Percentiles rank a stretch among this genome's conserved stretches.
phyloP scores from a whole-genome alignment of 2,329 filamentous ascomycete species.

The Clarireedia homoeocarpa region DNA sequence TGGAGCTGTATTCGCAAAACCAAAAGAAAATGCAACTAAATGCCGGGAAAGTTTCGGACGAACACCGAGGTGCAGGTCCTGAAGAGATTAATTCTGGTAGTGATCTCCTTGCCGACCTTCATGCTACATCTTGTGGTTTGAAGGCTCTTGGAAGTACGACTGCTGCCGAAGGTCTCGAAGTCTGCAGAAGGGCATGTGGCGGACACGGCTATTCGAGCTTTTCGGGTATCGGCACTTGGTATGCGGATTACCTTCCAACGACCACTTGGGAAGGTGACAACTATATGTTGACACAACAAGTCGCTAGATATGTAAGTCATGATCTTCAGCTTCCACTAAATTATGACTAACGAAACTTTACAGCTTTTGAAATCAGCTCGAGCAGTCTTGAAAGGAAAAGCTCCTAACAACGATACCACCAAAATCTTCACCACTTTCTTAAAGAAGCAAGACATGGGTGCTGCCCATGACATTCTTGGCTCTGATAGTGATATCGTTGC shows the following conservation, averaged over 20 bases:
- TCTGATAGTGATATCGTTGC: slow-evolving; percentile 62
- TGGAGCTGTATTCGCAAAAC: slow-evolving; percentile 63
- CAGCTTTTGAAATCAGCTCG: slow-evolving; percentile 65
- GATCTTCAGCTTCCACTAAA: background rate
- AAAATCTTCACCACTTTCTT: slow-evolving; percentile 59
- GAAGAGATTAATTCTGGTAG: slow-evolving; percentile 60
- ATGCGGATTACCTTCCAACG: slow-evolving; percentile 67
- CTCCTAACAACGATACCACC: slow-evolving; percentile 60
- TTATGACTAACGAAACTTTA: slow-evolving; percentile 17
- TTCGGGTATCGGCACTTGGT: slow-evolving; percentile 68
- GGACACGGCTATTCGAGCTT: slow-evolving; percentile 71
- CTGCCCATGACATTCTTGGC: slow-evolving; percentile 67
- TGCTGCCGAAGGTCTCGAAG: slow-evolving; percentile 66
- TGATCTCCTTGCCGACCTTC: slow-evolving; percentile 64
- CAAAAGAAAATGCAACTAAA: slow-evolving; percentile 54
- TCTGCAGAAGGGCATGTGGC: slow-evolving; percentile 67
- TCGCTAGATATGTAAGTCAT: slow-evolving; percentile 55
- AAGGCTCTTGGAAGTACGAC: slow-evolving; percentile 67
- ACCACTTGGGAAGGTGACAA: slow-evolving; percentile 57
- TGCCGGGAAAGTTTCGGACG: slow-evolving; percentile 32
- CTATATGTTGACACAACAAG: slow-evolving; percentile 77
- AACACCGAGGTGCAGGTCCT: slow-evolving; percentile 52
- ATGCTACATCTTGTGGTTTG: slow-evolving; percentile 68
- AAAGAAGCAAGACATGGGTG: slow-evolving; percentile 58
- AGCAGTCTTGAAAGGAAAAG: slow-evolving; percentile 56